A percentile compares a stretch with the other conserved stretches of the same genome.
phyloP scores from a whole-genome alignment of 768 basidiomycete species.

The Leccinum ochraceum region DNA sequence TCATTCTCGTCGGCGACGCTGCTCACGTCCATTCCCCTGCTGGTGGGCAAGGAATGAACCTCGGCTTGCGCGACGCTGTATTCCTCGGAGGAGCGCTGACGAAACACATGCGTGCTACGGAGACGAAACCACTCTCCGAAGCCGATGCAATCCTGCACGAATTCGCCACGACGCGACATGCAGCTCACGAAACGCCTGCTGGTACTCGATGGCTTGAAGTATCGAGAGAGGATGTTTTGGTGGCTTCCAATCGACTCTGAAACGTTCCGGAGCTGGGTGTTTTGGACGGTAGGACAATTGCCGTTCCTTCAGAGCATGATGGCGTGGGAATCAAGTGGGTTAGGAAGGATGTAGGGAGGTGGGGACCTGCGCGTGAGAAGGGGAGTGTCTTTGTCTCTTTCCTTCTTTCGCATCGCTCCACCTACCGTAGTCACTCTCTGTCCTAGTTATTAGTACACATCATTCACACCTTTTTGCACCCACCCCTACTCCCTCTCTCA shows the following conservation, averaged over 20 bases:
- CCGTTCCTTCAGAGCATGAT: conserved; percentile 13
- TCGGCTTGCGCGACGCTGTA: conserved; percentile 56
- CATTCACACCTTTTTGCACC: too few relatives aligned
- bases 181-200: conserved; percentile 39
- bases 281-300: conserved; percentile 26
- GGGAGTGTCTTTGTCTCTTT: too few relatives aligned
- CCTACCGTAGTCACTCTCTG: too few relatives aligned
- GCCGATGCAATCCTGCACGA: conserved; percentile 36
- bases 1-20: conserved; percentile 44
- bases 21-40: conserved; percentile 55
- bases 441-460: too few relatives aligned
- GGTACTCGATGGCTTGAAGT: conserved; percentile 23
- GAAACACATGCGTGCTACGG: conserved; percentile 31
- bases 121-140: conserved; percentile 9
- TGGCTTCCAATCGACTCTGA: conserved; percentile 30
- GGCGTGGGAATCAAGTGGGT: conserved; percentile 26
- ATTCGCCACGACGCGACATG: conserved; percentile 39
- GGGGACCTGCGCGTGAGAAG: too few relatives aligned
- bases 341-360: conserved; percentile 16
- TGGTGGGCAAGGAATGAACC: conserved; percentile 60
- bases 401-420: too few relatives aligned
- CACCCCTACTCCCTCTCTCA: too few relatives aligned
- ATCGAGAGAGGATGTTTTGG: conserved; percentile 16
- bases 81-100: conserved; percentile 43
- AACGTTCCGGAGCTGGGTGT: conserved; percentile 26